phyloP scores from a whole-genome alignment of 2,329 filamentous ascomycete genomes.

The Trichoderma koningii region DNA sequence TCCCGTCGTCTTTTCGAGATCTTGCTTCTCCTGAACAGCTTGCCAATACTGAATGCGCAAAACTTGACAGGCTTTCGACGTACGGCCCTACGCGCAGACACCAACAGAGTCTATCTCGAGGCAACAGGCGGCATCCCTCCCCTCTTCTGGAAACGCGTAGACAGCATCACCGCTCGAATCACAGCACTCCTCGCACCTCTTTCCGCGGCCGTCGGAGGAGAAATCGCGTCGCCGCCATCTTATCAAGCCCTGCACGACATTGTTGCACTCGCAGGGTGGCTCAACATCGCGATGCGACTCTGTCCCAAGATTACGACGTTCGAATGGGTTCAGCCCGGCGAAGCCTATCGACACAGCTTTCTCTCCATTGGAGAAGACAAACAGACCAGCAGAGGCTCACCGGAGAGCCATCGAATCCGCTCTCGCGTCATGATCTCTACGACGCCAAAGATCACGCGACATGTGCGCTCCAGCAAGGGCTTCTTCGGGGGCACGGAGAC shows the following conservation, averaged over 20 bases:
- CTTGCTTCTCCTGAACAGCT: not conserved
- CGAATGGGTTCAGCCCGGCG: constrained; percentile 38
- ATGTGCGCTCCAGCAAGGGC: constrained; percentile 28
- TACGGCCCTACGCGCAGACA: constrained; percentile 34
- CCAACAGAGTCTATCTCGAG: constrained; percentile 34
- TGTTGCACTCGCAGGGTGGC: constrained; percentile 38
- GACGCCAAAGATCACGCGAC: constrained; percentile 34
- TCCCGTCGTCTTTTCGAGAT: not conserved
- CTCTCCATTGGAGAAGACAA: constrained; percentile 31
- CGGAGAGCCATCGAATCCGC: constrained; percentile 9
- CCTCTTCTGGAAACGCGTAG: constrained; percentile 39
- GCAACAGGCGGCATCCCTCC: constrained; percentile 31
- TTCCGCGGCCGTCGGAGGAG: constrained; percentile 31
- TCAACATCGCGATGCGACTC: constrained; percentile 35
- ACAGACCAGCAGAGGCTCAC: not conserved
- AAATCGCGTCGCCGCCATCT: constrained; percentile 26
- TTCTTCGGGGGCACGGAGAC: constrained; percentile 28
- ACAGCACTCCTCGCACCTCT: constrained; percentile 34
- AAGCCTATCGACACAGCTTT: constrained; percentile 32
- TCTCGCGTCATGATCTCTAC: constrained; percentile 41
- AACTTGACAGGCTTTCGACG: constrained; percentile 37
- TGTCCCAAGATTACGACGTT: constrained; percentile 33
- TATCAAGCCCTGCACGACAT: constrained; percentile 37
- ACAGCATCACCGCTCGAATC: constrained; percentile 34
- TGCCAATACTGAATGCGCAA: not conserved